These are phyloP conservation scores for Aspergillus sclerotioniger DNA, from an alignment of 495 filamentous ascomycete species.

Conservation along the genomic window DNA sequence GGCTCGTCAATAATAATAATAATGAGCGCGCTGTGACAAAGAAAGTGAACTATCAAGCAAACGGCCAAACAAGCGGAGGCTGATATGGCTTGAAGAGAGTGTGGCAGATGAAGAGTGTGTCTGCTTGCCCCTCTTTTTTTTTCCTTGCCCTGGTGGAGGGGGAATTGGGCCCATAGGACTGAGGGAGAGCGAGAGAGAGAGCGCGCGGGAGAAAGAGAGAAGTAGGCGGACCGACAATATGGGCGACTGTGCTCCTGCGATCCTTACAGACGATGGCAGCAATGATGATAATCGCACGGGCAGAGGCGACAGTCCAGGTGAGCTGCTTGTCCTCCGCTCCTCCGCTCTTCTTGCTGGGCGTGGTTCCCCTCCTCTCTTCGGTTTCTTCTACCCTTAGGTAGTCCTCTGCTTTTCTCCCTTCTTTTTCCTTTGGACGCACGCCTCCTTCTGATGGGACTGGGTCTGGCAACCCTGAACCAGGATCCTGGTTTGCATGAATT, in stretches of 20 bases:
- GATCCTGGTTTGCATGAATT: conserved; percentile 18
- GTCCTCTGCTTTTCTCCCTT: conserved; percentile 7
- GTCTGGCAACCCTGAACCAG: conserved; percentile 12
- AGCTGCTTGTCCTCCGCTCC: background rate
- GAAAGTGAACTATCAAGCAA: conserved; percentile 1
- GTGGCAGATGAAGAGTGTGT: background rate
- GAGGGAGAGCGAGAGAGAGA: background rate
- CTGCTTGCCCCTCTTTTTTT: conserved; percentile 14
- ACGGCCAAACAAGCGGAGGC: background rate
- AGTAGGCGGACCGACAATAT: background rate
- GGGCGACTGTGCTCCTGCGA: background rate
- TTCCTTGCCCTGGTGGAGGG: conserved; percentile 2
- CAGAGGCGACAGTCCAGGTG: background rate
- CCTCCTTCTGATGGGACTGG: conserved; percentile 15
- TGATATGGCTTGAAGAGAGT: background rate
- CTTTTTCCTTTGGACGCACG: conserved; percentile 12
- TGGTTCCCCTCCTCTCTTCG: no score
- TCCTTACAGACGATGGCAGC: conserved; percentile 4
- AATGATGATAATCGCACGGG: conserved; percentile 1
- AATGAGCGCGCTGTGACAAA: conserved; percentile 1
- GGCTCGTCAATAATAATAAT: no score
- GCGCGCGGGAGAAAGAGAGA: background rate
- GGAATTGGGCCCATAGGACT: conserved; percentile 4
- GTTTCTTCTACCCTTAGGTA: conserved; percentile 1
- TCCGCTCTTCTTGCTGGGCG: conserved; percentile 1